Base-by-base conservation (phyloP, 306 rosid genomes). In the Cicer judaicum region DNA sequence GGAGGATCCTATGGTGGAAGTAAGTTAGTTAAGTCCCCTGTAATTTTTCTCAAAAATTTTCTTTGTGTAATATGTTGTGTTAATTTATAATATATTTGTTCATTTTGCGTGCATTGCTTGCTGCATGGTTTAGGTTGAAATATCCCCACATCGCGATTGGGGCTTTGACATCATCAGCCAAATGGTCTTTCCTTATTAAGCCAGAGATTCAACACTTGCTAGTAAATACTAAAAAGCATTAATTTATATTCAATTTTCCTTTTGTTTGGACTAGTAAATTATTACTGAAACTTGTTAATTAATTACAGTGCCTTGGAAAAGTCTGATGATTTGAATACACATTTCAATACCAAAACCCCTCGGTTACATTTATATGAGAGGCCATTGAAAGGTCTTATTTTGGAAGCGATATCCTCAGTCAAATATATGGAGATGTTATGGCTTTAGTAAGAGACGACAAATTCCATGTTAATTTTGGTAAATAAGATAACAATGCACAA, bases 281-380 rank as follows among this genome's bases (percentile, higher is more conserved):
- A 21, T 21, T 21, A 21, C 24, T 21, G 24, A 2, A 21, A 21
- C 24, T 21, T 21, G 24, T 21, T 21, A 21, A 21, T 21, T 21
- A 21, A 21, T 41, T 73, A 52, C 52, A 91, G 96, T 1, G 84
- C 82, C 41, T 78, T 93, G 79, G 74, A 16, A 1, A 7, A 18
- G 0, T 81, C 80, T 40, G 67, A 13, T 5, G 85, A 85, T 62
- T 77, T 91, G 68, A 68, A 78, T 42, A 1, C 42, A 86, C 90
- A 5, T 91, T 97, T 10, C 96, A 93, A 29, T 90, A 93, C 69
- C 66, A 87, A 56, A 3, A 5, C 0, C 95, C 96, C 1, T 91
- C 95, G 3, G 0, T 5, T 89, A 89, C 76, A 90, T 89, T 1
- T 84, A 10, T 10, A 21, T 72, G 98, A 43, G 74, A 78, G 4